Conservation (phyloP, 2,329 filamentous ascomycete species). For the Massarina eburnea region DNA sequence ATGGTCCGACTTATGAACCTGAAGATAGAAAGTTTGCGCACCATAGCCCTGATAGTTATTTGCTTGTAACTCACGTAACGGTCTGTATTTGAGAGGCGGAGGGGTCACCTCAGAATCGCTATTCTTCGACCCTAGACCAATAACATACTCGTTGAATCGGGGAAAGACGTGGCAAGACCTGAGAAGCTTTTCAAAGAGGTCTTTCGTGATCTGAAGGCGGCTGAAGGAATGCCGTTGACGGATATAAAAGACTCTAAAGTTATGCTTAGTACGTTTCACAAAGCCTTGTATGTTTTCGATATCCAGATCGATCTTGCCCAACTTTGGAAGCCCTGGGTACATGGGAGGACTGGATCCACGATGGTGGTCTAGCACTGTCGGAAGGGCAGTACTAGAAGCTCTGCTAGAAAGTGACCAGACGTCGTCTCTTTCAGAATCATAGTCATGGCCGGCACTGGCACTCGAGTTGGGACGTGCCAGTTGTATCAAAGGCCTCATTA, state of each 20-base stretch:
- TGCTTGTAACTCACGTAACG: constrained; percentile 6
- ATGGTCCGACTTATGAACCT: background rate
- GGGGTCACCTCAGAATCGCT: constrained; percentile 20
- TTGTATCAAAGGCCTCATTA: background rate
- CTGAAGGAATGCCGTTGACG: constrained; percentile 19
- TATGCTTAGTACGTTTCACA: constrained; percentile 9
- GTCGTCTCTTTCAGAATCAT: constrained; percentile 10
- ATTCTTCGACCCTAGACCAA: constrained; percentile 13
- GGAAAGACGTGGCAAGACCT: constrained; percentile 19
- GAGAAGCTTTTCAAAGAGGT: constrained; percentile 14
- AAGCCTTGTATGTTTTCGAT: constrained; percentile 3
- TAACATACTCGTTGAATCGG: constrained; percentile 21
- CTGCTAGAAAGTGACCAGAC: constrained; percentile 10
- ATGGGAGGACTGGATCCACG: constrained; percentile 9
- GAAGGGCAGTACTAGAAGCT: constrained; percentile 17
- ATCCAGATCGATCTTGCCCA: constrained; percentile 9
- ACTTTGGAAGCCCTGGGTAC: constrained; percentile 15
- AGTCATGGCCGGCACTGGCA: background rate
- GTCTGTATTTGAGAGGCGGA: constrained; percentile 17
- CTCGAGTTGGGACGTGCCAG: background rate
- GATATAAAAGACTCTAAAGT: constrained; percentile 24
- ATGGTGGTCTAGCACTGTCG: constrained; percentile 13
- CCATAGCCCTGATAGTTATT: constrained; percentile 18
- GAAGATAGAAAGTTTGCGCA: constrained; percentile 2
- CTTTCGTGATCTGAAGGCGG: constrained; percentile 19